Base-by-base conservation (phyloP, 352 stramenopile species). In the Phytophthora syringae region DNA sequence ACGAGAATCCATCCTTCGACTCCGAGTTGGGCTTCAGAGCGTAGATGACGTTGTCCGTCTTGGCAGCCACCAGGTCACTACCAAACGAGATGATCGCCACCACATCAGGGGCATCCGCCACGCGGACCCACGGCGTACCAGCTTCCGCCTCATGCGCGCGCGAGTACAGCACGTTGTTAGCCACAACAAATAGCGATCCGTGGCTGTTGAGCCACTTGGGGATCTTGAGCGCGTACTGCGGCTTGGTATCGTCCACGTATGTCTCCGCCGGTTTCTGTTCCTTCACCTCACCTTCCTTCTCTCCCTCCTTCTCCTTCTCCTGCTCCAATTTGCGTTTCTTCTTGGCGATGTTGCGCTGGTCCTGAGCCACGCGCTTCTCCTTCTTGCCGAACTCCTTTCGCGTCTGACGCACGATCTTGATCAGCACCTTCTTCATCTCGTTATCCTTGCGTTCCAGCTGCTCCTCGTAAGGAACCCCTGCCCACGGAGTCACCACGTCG, bases 341-440 rank as follows among this genome's bases (percentile, higher is more conserved):
- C 36, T 69, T 71, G 40, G 74, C 77, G 30, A 75, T 65, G 68
- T 86, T 93, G 51, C 76, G 79, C 58, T 81, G 74, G 58, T 86
- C 76, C 9, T 74, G 69, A 11, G 56, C 74, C 48, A 92, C 76
- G 39, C 82, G 82, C 67, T 94, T 97, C 64, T 94, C 84, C 72
- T 95, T 97, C 70, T 93, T 91, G 60, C 79, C 79, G 47, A 86
- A 95, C 64, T 96, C 89, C 49, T 94, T 94, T 27, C 84, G 76
- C 18, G 87, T 92, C 52, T 89, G 84, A 16, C 90, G 84, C 28
- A 92, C 83, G 42, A 95, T 94, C 70, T 91, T 93, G 1, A 94
- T 77, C 43, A 97, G 70, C 51, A 96, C 88, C 51, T 94, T 93
- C 77, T 93, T 94, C 90, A 97, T 96, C 70, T 93, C 86, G 50